phyloP scores from a whole-genome alignment of 1,139 yeast species.

The Kodamaea fungicola region DNA sequence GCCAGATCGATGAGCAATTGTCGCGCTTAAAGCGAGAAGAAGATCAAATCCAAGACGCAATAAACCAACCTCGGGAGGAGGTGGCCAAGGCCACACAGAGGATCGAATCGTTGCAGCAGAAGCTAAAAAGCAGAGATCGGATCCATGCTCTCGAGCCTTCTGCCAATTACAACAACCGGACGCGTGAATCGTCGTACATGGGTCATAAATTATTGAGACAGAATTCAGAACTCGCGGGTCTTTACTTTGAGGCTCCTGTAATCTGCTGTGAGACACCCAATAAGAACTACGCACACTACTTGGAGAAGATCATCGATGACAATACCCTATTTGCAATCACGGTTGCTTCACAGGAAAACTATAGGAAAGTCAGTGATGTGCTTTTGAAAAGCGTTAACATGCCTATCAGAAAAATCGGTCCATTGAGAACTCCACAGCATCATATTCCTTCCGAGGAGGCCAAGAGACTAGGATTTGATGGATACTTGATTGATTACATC shows the following conservation, averaged over 20 bases:
- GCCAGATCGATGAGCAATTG: background rate
- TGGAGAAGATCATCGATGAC: constrained; percentile 57
- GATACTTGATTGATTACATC: constrained; percentile 68
- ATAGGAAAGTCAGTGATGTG: constrained; percentile 34
- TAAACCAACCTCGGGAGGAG: background rate
- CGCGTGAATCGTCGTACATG: constrained; percentile 25
- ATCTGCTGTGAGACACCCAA: constrained; percentile 58
- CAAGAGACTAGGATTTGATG: constrained; percentile 64
- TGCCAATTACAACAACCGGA: constrained; percentile 22
- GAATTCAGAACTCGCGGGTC: constrained; percentile 28
- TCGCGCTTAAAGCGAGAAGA: background rate
- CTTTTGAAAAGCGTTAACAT: constrained; percentile 26
- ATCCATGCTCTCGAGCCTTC: constrained; percentile 38
- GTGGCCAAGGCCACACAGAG: constrained; percentile 13
- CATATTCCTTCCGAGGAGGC: constrained; percentile 31
- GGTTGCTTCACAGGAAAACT: constrained; percentile 39
- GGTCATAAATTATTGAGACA: constrained; percentile 31
- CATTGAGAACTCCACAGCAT: constrained; percentile 10
- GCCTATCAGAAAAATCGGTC: constrained; percentile 31
- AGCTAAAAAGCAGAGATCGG: constrained; percentile 50
- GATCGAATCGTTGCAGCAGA: constrained; percentile 18
- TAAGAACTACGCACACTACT: constrained; percentile 45
- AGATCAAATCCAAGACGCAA: background rate
- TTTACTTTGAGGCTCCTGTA: constrained; percentile 74
- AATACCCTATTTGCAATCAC: constrained; percentile 52